Evolutionary conservation across 2,329 filamentous ascomycete species (phyloP), one percentile per base, ranked within the genome.

Genomic region (Aspergillus brunneoviolaceus): DNA sequence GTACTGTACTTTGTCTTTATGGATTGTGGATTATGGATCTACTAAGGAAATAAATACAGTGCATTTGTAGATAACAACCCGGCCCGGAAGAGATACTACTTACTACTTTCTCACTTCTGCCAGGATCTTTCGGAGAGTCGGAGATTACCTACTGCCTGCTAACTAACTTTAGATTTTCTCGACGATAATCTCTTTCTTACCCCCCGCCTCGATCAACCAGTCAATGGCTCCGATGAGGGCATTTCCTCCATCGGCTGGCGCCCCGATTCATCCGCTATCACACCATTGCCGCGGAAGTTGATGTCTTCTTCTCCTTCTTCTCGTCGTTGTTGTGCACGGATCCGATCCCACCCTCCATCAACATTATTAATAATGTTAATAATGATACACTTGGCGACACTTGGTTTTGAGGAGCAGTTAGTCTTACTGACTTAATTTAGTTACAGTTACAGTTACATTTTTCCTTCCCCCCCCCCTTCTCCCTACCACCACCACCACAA

Each of bases 211-310:
- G 39, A 45, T 45, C 14, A 19, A 19, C 39, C 39, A 45, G 39
- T 45, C 39, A 45, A n/a, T 45, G 14, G 39, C 16, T 7, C 39
- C 39, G 39, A 45, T 45, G 39, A 45, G 39, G 39, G 39, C 39
- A 45, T 45, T 45, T 19, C 39, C 6, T 45, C 39, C 39, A 45
- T 45, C 39, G 39, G 39, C 39, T 45, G 39, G 39, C 16, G 12
- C 14, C 16, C 39, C 39, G 39, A 45, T 16, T 45, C 39, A 45
- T 5, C 39, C 39, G 39, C 39, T n/a, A 63, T 65, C 59, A 62
- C 63, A 61, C 63, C 63, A 65, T 65, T 62, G 42, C 55, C 59
- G 56, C 58, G 42, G 39, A 39, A 49, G 53, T 35, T 65, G 61
- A 62, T 62, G 61, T 55, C 49, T 50, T 53, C 31, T 9, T 27